Percentiles rank a stretch among this genome's conserved stretches.
These are phyloP conservation scores for Pontederia paniculata DNA, from an alignment of 176 grass and related monocot species.

Conservation along the genomic window DNA sequence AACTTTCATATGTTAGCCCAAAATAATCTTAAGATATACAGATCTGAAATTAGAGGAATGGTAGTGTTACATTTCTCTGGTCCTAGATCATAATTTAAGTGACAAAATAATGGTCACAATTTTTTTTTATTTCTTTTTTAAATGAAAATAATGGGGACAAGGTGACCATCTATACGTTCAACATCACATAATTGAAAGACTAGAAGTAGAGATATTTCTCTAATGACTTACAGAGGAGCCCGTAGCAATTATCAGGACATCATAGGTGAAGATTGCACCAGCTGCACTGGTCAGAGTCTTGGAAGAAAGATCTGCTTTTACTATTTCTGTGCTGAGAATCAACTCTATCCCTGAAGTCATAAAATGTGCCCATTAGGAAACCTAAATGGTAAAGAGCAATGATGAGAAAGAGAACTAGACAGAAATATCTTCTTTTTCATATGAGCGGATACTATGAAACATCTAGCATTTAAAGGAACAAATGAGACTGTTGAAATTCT, in stretches of 20 bases:
- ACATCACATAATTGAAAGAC: no score
- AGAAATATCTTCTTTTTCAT: neutral
- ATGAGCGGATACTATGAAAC: neutral
- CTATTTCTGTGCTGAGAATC: constrained; percentile 83
- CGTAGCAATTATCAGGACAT: constrained; percentile 76
- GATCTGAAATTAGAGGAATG: no score
- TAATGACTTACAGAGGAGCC: constrained; percentile 58
- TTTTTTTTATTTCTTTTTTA: no score
- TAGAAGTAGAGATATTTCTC: no score
- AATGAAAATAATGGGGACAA: no score
- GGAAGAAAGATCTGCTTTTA: constrained; percentile 71
- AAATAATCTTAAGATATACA: neutral
- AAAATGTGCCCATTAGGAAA: constrained; percentile 5
- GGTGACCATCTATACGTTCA: no score
- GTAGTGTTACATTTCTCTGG: no score
- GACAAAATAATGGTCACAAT: no score
- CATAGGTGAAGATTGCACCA: constrained; percentile 73
- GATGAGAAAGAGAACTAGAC: neutral
- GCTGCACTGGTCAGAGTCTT: constrained; percentile 66
- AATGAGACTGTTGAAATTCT: no score
- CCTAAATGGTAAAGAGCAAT: neutral
- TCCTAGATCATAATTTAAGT: no score
- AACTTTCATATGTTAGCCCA: no score
- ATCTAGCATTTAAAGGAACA: no score
- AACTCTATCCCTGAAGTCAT: constrained; percentile 65